Base-by-base conservation (phyloP, 2,329 filamentous ascomycete species). In the Plenodomus tracheiphilus region DNA sequence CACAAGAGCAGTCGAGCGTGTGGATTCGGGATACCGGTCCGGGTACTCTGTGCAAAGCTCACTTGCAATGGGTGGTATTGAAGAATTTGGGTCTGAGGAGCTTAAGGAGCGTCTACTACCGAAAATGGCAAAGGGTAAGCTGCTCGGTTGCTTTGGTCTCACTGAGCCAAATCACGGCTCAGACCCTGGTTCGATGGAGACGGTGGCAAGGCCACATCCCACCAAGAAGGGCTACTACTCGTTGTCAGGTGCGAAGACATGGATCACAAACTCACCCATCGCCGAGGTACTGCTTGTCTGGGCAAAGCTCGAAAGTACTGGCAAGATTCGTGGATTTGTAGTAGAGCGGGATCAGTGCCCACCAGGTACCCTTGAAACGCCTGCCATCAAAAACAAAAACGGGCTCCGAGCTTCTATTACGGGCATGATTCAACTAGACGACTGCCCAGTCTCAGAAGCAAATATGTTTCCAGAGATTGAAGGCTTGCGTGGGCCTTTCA, bases 391-490 rank as follows among this genome's bases (percentile, higher is more conserved):
- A 79, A 85, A 97, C 77, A 99, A 99, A 82, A 97, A 89, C 54
- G 94, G 92, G 1, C 83, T 99, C 25, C 83, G 94, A 49, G 94
- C 94, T 11, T 96, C 90, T 11, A 88, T 97, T 56, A 99, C 94
- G 0, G 94, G 94, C 48, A 97, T 97, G 94, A 97, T 99, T 59
- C 91, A 96, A 62, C 82, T 99, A 68, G 93, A 97, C 57, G 85
- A 88, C 55, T 92, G 89, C 59, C 93, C 94, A 0, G 91, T 99
- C 0, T 86, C 91, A 0, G 85, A 87, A 59, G 89, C 85, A 62
- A 96, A 97, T 76, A 96, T 99, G 91, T 91, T 99, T 65, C 92
- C 92, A 1, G 83, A 89, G 1, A 83, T 96, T 4, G 89, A 96
- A 70, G 94, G 94, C 4, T 79, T 99, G 25, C 83, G 77, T 52